These are phyloP conservation scores for Bisporella sp. DNA, from an alignment of 2,329 filamentous ascomycete species.

Conservation along the genomic window DNA sequence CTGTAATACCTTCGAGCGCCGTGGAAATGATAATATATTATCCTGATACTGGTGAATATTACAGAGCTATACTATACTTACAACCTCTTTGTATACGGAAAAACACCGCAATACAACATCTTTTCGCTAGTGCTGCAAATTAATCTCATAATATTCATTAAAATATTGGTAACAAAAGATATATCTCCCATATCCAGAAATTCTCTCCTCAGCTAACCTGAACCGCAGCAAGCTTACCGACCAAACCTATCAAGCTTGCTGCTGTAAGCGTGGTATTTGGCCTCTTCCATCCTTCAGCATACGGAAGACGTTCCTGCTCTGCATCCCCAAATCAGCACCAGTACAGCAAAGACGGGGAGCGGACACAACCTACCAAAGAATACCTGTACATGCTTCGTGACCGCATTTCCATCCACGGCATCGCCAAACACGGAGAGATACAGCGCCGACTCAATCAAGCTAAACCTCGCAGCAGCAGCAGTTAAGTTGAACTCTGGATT, in stretches of 20 bases:
- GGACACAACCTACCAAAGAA: slow-evolving; percentile 6
- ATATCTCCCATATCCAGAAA: too few species aligned
- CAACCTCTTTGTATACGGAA: too few species aligned
- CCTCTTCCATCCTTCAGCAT: not conserved
- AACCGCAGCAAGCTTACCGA: slow-evolving; percentile 19
- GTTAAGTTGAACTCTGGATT: slow-evolving; percentile 11
- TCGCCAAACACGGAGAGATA: slow-evolving; percentile 6
- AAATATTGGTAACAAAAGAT: too few species aligned
- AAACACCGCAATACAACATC: too few species aligned
- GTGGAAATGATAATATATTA: too few species aligned
- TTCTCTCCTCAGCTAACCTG: too few species aligned
- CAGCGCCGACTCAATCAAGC: slow-evolving; percentile 6
- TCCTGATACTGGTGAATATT: too few species aligned
- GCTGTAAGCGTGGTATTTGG: not conserved
- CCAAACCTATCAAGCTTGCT: not conserved
- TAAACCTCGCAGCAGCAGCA: not conserved
- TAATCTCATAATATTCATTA: too few species aligned
- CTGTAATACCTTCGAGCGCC: too few species aligned
- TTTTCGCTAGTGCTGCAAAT: too few species aligned
- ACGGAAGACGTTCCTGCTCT: not conserved
- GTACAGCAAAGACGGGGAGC: not conserved
- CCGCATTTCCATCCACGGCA: not conserved
- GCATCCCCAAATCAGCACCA: not conserved
- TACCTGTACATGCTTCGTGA: slow-evolving; percentile 1
- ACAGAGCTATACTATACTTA: too few species aligned